Conservation (phyloP, 495 filamentous ascomycete genomes). For the Aspergillus ostianus region DNA sequence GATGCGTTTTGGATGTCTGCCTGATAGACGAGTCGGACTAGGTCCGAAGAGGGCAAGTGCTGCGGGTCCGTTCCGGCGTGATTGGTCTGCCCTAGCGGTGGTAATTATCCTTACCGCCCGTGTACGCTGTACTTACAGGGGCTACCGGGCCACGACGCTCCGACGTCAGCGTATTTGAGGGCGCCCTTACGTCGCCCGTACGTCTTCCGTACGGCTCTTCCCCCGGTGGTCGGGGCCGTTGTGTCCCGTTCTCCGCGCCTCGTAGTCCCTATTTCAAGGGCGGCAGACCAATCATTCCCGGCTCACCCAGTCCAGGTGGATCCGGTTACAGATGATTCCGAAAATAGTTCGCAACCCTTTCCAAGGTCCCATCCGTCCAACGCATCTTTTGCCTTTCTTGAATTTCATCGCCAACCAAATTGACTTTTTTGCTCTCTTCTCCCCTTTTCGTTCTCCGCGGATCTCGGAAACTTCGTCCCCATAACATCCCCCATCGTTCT, state of each 20-base stretch:
- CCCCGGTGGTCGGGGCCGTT: conserved; percentile 3
- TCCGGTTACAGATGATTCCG: not conserved
- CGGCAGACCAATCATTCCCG: not conserved
- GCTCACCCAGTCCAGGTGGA: no score
- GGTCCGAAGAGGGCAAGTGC: conserved; percentile 16
- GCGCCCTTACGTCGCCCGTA: not conserved
- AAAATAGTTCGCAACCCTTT: not conserved
- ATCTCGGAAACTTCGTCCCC: not conserved
- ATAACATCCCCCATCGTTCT: not conserved
- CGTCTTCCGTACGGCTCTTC: not conserved
- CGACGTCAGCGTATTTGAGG: not conserved
- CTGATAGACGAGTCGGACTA: conserved; percentile 41
- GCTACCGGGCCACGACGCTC: not conserved
- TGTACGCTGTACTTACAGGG: not conserved
- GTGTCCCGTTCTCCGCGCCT: conserved; percentile 10
- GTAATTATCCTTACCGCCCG: not conserved
- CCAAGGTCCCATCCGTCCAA: no score
- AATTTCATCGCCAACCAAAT: not conserved
- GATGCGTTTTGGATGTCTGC: conserved; percentile 43
- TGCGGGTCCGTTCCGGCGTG: not conserved
- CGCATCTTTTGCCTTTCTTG: not conserved
- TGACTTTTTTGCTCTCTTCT: conserved; percentile 1
- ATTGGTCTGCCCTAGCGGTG: conserved; percentile 19
- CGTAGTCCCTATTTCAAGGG: not conserved
- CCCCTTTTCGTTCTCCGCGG: conserved; percentile 1